Base-by-base conservation (phyloP, 2,329 filamentous ascomycete genomes). In the Orbilia ellipsospora region DNA sequence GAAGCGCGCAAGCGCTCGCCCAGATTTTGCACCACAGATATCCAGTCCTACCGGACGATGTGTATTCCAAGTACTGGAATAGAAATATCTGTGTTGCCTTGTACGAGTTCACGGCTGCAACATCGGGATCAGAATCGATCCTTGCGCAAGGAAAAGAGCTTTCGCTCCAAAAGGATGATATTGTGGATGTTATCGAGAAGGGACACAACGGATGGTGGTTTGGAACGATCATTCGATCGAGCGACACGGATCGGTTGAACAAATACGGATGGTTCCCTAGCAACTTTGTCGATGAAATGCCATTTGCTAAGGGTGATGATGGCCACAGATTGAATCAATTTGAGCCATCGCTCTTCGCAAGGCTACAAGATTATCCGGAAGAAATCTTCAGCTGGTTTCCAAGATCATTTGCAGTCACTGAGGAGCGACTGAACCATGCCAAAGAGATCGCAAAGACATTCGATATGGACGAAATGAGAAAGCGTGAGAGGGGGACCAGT, bases 1-100 rank as follows among this genome's bases (percentile, higher is more conserved):
- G 78, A 5, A 77, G 73, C 18, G 78, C 78, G n/a, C 75, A 78
- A 51, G 78, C 78, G n/a, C 73, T 79, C 7, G 77, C 67, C 10
- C 66, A 78, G 45, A 78, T 78, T 40, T 56, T 74, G 15, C 60
- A 65, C n/a, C 70, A 74, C n/a, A 54, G 70, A 13, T 74, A 74
- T 16, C 70, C 70, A 3, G 63, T 74, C 28, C 57, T 74, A 16
- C 70, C 70, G 13, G 70, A 74, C 15, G 70, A 74, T 36, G 55
- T 61, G 2, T 74, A 74, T 36, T 74, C 70, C 12, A 74, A 54
- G 20, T 74, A 74, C 31, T 74, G 70, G 70, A 68, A 74, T 31
- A 45, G 70, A 48, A 74, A 74, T 18, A 74, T 74, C 44, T 74
- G 56, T 44, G 48, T 68, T 4, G 56, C 59, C 13, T 59, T 68